These are phyloP conservation scores for Suillus lakei DNA, from an alignment of 768 basidiomycete genomes.

Conservation along the genomic window DNA sequence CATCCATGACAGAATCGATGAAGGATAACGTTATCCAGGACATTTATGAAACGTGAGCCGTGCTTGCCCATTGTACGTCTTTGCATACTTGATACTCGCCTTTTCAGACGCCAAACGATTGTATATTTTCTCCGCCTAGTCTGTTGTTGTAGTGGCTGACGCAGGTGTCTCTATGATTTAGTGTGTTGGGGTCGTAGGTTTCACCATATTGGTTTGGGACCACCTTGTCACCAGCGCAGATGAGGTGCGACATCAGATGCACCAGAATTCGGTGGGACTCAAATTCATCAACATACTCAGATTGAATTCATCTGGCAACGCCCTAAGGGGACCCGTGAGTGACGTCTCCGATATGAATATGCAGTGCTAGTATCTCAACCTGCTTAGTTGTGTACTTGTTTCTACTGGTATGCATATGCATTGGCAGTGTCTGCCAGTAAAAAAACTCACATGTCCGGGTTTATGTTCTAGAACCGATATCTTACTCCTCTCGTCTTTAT, in stretches of 20 bases:
- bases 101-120: neutral
- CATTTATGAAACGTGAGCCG: neutral
- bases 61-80: neutral
- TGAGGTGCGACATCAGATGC: slow-evolving; percentile 28
- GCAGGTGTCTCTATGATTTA: slow-evolving; percentile 20
- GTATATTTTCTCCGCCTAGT: neutral
- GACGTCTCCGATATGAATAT: slow-evolving; percentile 38
- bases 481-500: slow-evolving; percentile 67
- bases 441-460: neutral
- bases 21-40: neutral
- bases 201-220: slow-evolving; percentile 51
- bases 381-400: slow-evolving; percentile 39
- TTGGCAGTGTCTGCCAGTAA: neutral
- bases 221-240: slow-evolving; percentile 38
- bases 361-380: slow-evolving; percentile 38
- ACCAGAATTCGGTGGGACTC: neutral
- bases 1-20: neutral
- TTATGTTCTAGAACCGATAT: slow-evolving; percentile 59
- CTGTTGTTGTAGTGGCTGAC: neutral
- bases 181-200: slow-evolving; percentile 55
- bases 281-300: slow-evolving; percentile 15
- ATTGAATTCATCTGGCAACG: slow-evolving; percentile 39
- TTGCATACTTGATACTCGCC: no score
- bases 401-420: slow-evolving; percentile 31
- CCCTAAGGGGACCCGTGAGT: slow-evolving; percentile 31